phyloP scores from a whole-genome alignment of 2,329 filamentous ascomycete genomes.

The Rhynchosporium graminicola region DNA sequence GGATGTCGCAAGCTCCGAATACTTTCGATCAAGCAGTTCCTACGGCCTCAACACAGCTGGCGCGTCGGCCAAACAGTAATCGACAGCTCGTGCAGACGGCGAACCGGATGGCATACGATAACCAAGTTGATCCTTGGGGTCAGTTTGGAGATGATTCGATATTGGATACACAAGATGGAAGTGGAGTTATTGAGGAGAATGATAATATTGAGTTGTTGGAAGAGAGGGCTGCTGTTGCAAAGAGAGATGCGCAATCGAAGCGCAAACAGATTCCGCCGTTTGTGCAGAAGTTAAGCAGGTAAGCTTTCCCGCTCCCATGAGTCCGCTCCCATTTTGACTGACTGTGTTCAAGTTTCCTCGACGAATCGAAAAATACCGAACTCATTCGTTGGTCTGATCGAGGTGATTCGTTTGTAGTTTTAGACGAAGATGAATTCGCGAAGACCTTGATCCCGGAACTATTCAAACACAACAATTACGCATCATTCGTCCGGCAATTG shows the following conservation, averaged over 20 bases:
- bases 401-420: slow-evolving; percentile 92
- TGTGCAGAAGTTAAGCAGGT: slow-evolving; percentile 98
- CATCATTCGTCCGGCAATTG: slow-evolving; percentile 73
- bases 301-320: slow-evolving; percentile 41
- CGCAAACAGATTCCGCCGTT: slow-evolving; percentile 96
- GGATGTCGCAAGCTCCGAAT: slow-evolving; percentile 28
- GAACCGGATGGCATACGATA: slow-evolving; percentile 34
- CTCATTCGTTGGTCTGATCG: slow-evolving; percentile 97
- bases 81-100: slow-evolving; percentile 37
- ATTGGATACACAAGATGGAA: slow-evolving; percentile 36
- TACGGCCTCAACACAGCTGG: slow-evolving; percentile 38
- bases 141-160: slow-evolving; percentile 43
- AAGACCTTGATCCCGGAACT: slow-evolving; percentile 72
- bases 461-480: slow-evolving; percentile 80
- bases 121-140: slow-evolving; percentile 44
- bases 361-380: slow-evolving; percentile 89
- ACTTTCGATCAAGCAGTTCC: slow-evolving; percentile 33
- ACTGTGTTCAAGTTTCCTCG: slow-evolving; percentile 70
- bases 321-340: slow-evolving; percentile 34
- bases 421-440: slow-evolving; percentile 91
- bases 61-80: slow-evolving; percentile 40
- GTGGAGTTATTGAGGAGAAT: slow-evolving; percentile 52
- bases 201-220: slow-evolving; percentile 80
- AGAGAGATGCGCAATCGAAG: slow-evolving; percentile 85
- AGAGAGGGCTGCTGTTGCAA: slow-evolving; percentile 75